phyloP scores from a whole-genome alignment of 2,329 filamentous ascomycete species.

The Plenodomus lindquistii region DNA sequence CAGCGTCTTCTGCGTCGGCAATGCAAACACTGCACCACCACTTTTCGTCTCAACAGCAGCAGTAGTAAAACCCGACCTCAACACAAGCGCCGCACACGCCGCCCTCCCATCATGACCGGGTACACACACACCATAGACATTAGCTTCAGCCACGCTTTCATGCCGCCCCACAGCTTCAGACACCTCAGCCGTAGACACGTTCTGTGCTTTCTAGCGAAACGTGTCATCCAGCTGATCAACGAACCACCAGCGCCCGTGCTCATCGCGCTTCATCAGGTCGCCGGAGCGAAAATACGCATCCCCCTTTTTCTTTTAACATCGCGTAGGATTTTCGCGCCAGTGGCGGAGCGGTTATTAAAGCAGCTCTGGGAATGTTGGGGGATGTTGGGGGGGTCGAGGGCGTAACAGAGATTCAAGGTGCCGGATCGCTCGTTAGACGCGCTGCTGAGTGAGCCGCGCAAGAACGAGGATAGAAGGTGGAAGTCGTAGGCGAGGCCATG shows the following conservation, averaged over 20 bases:
- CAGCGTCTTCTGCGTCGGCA: conserved; percentile 18
- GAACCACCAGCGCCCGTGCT: conserved; percentile 42
- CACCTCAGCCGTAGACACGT: conserved; percentile 52
- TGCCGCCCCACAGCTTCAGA: conserved; percentile 46
- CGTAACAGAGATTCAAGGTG: conserved; percentile 66
- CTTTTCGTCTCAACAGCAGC: too few relatives aligned
- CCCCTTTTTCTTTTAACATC: conserved; percentile 38
- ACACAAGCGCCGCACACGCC: conserved; percentile 49
- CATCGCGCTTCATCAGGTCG: conserved; percentile 39
- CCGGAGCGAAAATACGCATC: conserved; percentile 46
- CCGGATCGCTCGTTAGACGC: conserved; percentile 59
- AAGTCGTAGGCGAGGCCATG: conserved; percentile 66
- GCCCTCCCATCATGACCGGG: conserved; percentile 51
- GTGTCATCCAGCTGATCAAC: conserved; percentile 47
- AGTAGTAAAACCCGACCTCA: conserved; percentile 19
- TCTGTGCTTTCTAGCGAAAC: conserved; percentile 51
- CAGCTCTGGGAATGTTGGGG: conserved; percentile 64
- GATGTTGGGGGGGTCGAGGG: conserved; percentile 49
- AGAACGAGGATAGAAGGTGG: conserved; percentile 59
- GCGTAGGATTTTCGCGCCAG: conserved; percentile 37
- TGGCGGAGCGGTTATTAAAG: conserved; percentile 52
- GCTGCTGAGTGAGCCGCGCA: conserved; percentile 52
- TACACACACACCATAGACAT: conserved; percentile 52
- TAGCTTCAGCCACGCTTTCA: conserved; percentile 46
- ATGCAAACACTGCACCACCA: conserved; percentile 9